Evolutionary conservation across 768 basidiomycete species (phyloP), one percentile per base, ranked within the genome.

Genomic region (Postia placenta): DNA sequence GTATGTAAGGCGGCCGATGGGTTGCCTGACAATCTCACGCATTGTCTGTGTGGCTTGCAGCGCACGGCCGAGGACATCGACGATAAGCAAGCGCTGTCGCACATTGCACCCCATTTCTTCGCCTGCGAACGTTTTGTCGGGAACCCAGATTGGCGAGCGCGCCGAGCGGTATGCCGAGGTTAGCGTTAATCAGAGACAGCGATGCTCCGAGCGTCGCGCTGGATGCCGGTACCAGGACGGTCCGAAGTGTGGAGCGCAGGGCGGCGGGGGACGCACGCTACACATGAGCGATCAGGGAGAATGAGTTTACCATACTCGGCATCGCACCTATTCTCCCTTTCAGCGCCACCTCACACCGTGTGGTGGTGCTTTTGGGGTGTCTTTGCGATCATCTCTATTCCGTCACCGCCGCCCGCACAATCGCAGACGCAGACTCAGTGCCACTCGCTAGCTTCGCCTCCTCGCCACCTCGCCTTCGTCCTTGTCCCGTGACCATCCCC

Each of bases 311-410:
- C 30, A 33, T 33, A 33, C 30, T 15, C 30, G 30, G 30, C 30
- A 33, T 33, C 30, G 30, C 30, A 7, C 9, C 30, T 7, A 33
- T 33, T 33, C 24, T 24, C 9, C 26, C 23, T 11, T n/a, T 3
- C 42, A 17, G 42, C 42, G 23, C 42, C 42, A 43, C 42, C 26
- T n/a, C 26, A 26, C 26, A 24, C 42, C 23, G 26, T 43, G 26
- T 43, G 42, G 22, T 33, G 30, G 22, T 43, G 14, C 23, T 26
- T 43, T 43, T 43, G 42, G 42, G 42, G 42, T 43, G 42, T 26
- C 42, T 4, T 43, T 19, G 42, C 22, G 15, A 15, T 22, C 15
- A 42, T 42, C 19, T 25, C 11, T 25, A n/a, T 26, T 43, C 26
- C 5, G 7, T 26, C 24, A 43, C 42, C 24, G 24, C 26, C 17